Percentiles rank a stretch among this genome's conserved stretches.
phyloP scores from a whole-genome alignment of 2,329 filamentous ascomycete genomes.

The Fusarium sp. region DNA sequence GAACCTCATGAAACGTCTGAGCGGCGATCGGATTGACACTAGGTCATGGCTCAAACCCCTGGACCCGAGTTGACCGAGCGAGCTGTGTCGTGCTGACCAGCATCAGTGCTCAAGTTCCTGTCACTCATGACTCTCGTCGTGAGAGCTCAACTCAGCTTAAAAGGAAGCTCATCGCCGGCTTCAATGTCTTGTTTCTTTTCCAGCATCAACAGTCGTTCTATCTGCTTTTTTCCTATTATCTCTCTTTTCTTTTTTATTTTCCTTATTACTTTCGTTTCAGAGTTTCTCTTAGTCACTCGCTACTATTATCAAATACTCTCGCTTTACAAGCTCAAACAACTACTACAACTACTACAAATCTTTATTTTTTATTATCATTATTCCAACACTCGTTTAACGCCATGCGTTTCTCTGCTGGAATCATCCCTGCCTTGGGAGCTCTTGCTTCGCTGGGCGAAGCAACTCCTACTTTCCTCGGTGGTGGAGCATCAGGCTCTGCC shows the following conservation, averaged over 20 bases:
- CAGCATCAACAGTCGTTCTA: constrained; percentile 25
- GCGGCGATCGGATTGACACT: constrained; percentile 29
- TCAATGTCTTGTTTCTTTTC: constrained; percentile 1
- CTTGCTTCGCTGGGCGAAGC: constrained; percentile 33
- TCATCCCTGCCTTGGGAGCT: constrained; percentile 31
- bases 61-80: constrained; percentile 14
- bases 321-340: constrained; percentile 4
- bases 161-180: constrained; percentile 12
- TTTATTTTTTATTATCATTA: neutral
- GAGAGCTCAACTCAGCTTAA: constrained; percentile 17
- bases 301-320: neutral
- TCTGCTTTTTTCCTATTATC: constrained; percentile 8
- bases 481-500: constrained; percentile 8
- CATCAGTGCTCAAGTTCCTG: neutral
- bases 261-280: constrained; percentile 15
- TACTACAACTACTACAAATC: neutral
- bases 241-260: constrained; percentile 7
- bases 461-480: constrained; percentile 23
- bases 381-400: constrained; percentile 14
- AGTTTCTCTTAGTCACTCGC: neutral
- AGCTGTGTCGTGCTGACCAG: neutral
- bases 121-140: neutral
- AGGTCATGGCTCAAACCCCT: constrained; percentile 8
- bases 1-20: constrained; percentile 30
- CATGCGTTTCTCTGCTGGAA: constrained; percentile 29